Base-by-base conservation (phyloP, 495 filamentous ascomycete genomes). In the Aspergillus incahuasiensis region DNA sequence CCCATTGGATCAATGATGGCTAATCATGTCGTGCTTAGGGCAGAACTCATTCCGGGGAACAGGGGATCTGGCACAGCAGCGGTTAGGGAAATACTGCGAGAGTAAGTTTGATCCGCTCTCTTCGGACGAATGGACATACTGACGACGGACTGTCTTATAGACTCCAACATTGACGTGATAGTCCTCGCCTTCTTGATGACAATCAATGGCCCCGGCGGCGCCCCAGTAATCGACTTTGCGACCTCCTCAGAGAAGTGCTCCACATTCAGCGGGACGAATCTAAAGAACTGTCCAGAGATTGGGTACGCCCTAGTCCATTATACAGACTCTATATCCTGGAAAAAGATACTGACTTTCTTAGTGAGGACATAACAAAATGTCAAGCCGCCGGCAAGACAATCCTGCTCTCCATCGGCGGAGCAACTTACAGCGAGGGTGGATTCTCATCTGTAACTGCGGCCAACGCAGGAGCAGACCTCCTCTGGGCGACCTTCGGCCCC, bases 401-500 rank as follows among this genome's bases (percentile, higher is more conserved):
- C 56, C 64, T 90, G 24, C 64, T 90, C 5, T 88, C 84, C 28
- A 77, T 90, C 44, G 85, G 86, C 40, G 87, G 86, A 18, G 79
- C 80, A 12, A 82, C 75, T 2, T 86, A 86, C 63, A 77, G 70
- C 48, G 80, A 86, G 57, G 80, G 81, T 55, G 82, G 82, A 35
- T 87, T 90, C 72, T 60, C 70, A 15, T 79, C 74, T 15, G 62
- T 74, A 12, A 47, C 63, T 12, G 73, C 79, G 13, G 87, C 87
- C 8, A 67, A 68, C 41, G 55, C 67, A 1, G 79, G 82, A n/a
- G 88, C 86, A 3, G 62, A 80, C 41, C 70, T 76, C 5, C 66
- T 91, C 46, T 90, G 86, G 86, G 67, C 80, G 38, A 81, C 87
- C 35, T 90, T 90, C 63, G 87, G 87, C 28, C 76, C 81, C 9